phyloP scores from a whole-genome alignment of 352 stramenopile species.

The Globisporangium solare region DNA sequence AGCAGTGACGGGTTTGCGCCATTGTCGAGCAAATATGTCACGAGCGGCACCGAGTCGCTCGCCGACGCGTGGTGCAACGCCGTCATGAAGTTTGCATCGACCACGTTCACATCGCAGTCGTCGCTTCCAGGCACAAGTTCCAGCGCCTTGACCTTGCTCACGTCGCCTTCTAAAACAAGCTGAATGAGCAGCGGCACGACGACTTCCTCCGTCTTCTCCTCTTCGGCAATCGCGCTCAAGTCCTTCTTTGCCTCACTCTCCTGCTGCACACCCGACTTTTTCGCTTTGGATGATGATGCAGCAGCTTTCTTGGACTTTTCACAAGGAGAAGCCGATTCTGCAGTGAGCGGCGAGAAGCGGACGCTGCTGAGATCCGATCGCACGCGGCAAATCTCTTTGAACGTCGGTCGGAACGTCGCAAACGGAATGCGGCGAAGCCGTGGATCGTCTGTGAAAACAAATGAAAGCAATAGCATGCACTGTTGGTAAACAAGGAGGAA shows the following conservation, averaged over 20 bases:
- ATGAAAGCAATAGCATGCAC: too few species aligned
- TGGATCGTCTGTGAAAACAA: conserved; percentile 32
- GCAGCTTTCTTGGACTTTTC: conserved; percentile 14
- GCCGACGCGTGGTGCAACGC: conserved; percentile 67
- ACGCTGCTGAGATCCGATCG: conserved; percentile 66
- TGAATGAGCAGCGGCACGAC: conserved; percentile 34
- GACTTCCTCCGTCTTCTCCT: conserved; percentile 14
- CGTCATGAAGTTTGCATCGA: conserved; percentile 70
- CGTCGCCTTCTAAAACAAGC: conserved; percentile 27
- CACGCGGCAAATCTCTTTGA: conserved; percentile 80
- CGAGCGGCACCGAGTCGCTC: conserved; percentile 36
- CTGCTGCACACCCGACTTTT: conserved; percentile 12
- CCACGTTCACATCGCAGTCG: conserved; percentile 41
- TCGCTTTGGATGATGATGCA: conserved; percentile 27
- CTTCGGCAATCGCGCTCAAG: conserved; percentile 2
- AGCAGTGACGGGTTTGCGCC: conserved; percentile 82
- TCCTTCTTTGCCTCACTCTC: not conserved
- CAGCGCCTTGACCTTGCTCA: conserved; percentile 34
- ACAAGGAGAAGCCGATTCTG: conserved; percentile 12
- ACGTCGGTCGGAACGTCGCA: conserved; percentile 79
- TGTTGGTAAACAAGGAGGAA: too few species aligned
- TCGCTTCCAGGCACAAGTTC: conserved; percentile 16
- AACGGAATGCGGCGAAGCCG: conserved; percentile 80
- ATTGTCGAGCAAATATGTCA: conserved; percentile 72
- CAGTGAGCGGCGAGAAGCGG: conserved; percentile 48